Evolutionary conservation across 805 yeast species (phyloP).

Genomic region (Phaffomyces antillensis): DNA sequence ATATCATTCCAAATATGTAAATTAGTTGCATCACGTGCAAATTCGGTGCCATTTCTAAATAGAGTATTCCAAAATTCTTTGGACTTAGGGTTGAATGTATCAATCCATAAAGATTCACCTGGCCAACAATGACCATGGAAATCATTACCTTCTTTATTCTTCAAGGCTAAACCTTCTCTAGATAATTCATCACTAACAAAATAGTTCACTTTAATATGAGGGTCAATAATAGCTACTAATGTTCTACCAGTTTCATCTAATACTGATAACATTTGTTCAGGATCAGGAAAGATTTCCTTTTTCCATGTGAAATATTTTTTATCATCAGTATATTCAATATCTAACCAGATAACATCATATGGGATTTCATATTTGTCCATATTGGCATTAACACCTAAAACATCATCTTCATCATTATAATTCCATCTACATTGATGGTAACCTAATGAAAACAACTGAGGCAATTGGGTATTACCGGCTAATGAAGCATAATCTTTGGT

Average conservation of each 20-base stretch:
- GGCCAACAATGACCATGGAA: conserved; percentile 97
- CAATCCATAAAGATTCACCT: conserved; percentile 92
- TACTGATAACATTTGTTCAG: conserved; percentile 55
- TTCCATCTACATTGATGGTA: conserved; percentile 98
- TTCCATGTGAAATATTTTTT: conserved; percentile 94
- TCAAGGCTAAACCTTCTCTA: conserved; percentile 38
- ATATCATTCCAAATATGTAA: conserved; percentile 93
- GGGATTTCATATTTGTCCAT: conserved; percentile 77
- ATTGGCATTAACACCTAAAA: conserved; percentile 56
- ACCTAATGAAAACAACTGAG: conserved; percentile 74
- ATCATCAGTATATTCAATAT: conserved; percentile 81
- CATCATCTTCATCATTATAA: conserved; percentile 83
- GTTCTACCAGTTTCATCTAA: conserved; percentile 71
- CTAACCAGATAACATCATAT: conserved; percentile 90
- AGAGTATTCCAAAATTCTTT: conserved; percentile 52
- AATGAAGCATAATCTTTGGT: conserved; percentile 55
- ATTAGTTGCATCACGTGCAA: conserved; percentile 50
- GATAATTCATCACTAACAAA: conserved; percentile 49
- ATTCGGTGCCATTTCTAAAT: conserved; percentile 38
- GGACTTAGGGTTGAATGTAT: conserved; percentile 63
- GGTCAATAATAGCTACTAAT: conserved; percentile 81
- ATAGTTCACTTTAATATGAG: conserved; percentile 77
- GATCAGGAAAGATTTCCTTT: conserved; percentile 63
- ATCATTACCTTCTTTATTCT: conserved; percentile 37
- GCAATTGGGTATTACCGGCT: conserved; percentile 69